Percentiles rank a stretch among this genome's conserved stretches.
phyloP scores from a whole-genome alignment of 1,284 basidiomycete genomes.

The Amylostereum areolatum region DNA sequence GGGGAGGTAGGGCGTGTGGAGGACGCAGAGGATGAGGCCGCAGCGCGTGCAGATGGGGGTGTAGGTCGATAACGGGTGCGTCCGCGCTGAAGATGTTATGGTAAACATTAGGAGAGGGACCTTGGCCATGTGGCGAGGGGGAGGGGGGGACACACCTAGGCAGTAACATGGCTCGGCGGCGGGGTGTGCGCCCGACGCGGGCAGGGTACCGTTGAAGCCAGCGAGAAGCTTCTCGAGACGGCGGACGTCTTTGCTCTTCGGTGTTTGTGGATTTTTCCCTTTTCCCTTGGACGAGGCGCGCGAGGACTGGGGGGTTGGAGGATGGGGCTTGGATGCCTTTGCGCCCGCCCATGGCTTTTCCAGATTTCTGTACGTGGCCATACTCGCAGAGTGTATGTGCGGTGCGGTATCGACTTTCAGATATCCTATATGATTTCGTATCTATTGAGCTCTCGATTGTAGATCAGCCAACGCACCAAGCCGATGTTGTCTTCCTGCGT shows the following conservation, averaged over 20 bases:
- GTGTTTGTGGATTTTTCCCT: constrained; percentile 16
- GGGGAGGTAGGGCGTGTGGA: constrained; percentile 47
- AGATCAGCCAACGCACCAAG: too few relatives aligned
- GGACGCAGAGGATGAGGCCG: constrained; percentile 54
- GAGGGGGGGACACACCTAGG: constrained; percentile 37
- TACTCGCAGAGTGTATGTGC: too few relatives aligned
- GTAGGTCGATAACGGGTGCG: constrained; percentile 50
- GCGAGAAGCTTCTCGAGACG: constrained; percentile 23
- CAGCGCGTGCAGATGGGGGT: constrained; percentile 51
- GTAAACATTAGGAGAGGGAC: background rate
- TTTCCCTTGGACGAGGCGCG: constrained; percentile 12
- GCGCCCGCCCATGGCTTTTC: too few relatives aligned
- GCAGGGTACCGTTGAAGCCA: constrained; percentile 13
- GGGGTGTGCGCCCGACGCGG: constrained; percentile 33
- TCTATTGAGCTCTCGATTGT: too few relatives aligned
- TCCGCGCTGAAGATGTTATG: constrained; percentile 37
- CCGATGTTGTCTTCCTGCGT: too few relatives aligned
- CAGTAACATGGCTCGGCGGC: constrained; percentile 64
- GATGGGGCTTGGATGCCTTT: too few relatives aligned
- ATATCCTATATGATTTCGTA: too few relatives aligned
- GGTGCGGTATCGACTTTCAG: too few relatives aligned
- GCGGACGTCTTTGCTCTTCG: constrained; percentile 23
- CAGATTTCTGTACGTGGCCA: too few relatives aligned
- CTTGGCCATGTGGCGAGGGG: background rate
- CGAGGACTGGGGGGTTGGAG: too few relatives aligned